These are phyloP conservation scores for Entophlyctis luteolus DNA, from an alignment of 192 early-diverging fungal genomes.

Conservation along the genomic window DNA sequence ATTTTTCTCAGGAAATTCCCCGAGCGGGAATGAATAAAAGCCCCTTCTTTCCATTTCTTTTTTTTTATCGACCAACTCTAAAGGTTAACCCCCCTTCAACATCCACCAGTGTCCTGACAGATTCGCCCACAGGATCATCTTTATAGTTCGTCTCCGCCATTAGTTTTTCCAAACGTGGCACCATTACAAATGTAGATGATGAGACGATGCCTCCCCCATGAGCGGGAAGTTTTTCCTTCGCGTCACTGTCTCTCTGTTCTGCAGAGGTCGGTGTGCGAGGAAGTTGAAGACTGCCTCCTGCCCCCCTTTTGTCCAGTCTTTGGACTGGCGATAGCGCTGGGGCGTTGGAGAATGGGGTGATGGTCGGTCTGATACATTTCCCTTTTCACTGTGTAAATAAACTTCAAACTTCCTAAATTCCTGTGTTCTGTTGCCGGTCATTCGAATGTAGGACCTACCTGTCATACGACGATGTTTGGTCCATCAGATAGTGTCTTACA, in stretches of 20 bases:
- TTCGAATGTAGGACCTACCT: too few relatives aligned
- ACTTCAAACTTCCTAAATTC: too few relatives aligned
- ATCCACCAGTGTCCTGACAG: neutral
- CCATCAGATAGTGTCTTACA: too few relatives aligned
- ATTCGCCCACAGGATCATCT: slow-evolving; percentile 21
- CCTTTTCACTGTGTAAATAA: too few relatives aligned
- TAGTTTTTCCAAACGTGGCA: slow-evolving; percentile 27
- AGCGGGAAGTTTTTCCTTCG: slow-evolving; percentile 16
- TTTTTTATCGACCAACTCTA: slow-evolving; percentile 28
- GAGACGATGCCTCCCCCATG: slow-evolving; percentile 27
- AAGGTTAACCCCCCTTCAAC: neutral
- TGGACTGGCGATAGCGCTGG: slow-evolving; percentile 9
- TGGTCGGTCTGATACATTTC: slow-evolving; percentile 25
- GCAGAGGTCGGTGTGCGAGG: neutral
- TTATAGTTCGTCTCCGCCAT: slow-evolving; percentile 25
- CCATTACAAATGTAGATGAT: slow-evolving; percentile 27
- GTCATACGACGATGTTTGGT: too few relatives aligned
- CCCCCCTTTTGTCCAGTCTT: slow-evolving; percentile 12
- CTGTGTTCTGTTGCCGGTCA: too few relatives aligned
- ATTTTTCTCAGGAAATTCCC: too few relatives aligned
- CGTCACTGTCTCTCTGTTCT: neutral
- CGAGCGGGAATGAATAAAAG: neutral
- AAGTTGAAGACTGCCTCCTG: slow-evolving; percentile 28
- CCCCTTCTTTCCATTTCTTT: neutral
- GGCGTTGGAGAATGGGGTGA: slow-evolving; percentile 27